Evolutionary conservation across 192 early-diverging fungal species (phyloP).

Genomic region (Umbelopsis ramanniana): DNA sequence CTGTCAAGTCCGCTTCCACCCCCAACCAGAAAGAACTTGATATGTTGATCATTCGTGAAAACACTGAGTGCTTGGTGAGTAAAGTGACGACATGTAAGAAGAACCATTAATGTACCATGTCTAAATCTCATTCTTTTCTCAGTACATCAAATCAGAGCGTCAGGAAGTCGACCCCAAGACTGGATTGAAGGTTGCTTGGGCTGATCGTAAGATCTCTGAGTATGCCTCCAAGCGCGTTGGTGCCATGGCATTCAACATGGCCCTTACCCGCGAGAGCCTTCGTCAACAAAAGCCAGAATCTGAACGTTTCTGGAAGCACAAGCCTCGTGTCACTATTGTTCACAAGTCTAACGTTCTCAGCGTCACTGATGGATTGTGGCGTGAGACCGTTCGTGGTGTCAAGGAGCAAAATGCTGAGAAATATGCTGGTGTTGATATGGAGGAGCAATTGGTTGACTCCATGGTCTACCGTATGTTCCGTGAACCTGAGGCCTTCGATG

Average conservation of each 20-base stretch:
- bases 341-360: slow-evolving; percentile 98
- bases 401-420: slow-evolving; percentile 67
- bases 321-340: slow-evolving; percentile 82
- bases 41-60: slow-evolving; percentile 97
- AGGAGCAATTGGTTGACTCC: slow-evolving; percentile 98
- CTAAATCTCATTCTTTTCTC: slow-evolving; percentile 1
- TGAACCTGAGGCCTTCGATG: slow-evolving; percentile 95
- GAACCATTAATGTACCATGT: background rate
- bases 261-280: slow-evolving; percentile 74
- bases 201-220: slow-evolving; percentile 92
- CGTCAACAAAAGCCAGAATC: slow-evolving; percentile 58
- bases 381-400: slow-evolving; percentile 84
- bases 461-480: slow-evolving; percentile 99
- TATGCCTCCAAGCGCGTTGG: slow-evolving; percentile 85
- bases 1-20: slow-evolving; percentile 57
- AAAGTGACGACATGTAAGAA: background rate
- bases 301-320: slow-evolving; percentile 66
- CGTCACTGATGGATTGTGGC: slow-evolving; percentile 95
- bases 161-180: slow-evolving; percentile 64
- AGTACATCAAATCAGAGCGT: slow-evolving; percentile 87
- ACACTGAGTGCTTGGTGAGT: slow-evolving; percentile 94
- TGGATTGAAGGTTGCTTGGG: slow-evolving; percentile 74
- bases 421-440: slow-evolving; percentile 69
- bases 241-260: slow-evolving; percentile 93
- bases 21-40: slow-evolving; percentile 75